Evolutionary conservation across 179 eudicot genomes (phyloP).

Genomic region (Gypsophila paniculata): DNA sequence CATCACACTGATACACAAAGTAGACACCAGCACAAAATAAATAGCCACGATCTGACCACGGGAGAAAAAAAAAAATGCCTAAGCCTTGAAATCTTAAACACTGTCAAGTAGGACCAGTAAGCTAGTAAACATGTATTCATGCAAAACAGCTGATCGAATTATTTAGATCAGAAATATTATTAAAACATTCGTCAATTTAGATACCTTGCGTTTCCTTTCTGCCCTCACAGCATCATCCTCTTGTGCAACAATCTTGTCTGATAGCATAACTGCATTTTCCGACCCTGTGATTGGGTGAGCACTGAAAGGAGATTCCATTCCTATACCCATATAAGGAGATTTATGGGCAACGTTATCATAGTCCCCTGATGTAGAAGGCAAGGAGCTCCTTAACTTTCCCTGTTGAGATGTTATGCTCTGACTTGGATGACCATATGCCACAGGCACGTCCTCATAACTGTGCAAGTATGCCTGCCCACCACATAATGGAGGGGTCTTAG

Average conservation of each 20-base stretch:
- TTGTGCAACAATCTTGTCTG: slow-evolving; percentile 44
- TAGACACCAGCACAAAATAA: not conserved
- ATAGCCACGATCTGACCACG: not conserved
- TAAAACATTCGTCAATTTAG: too few species aligned
- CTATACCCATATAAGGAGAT: slow-evolving; percentile 37
- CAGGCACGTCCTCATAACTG: slow-evolving; percentile 53
- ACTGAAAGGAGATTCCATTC: slow-evolving; percentile 44
- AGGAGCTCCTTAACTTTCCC: slow-evolving; percentile 44
- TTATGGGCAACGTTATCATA: slow-evolving; percentile 37
- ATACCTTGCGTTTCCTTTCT: slow-evolving; percentile 83
- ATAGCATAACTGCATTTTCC: slow-evolving; percentile 40
- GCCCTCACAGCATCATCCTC: slow-evolving; percentile 61
- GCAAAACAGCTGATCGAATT: not conserved
- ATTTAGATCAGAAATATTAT: not conserved
- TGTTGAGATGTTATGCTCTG: slow-evolving; percentile 61
- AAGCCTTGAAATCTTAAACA: not conserved
- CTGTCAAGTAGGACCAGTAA: not conserved
- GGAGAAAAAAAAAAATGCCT: not conserved
- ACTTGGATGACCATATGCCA: slow-evolving; percentile 44
- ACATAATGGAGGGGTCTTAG: slow-evolving; percentile 44
- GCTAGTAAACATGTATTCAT: slow-evolving; percentile 2
- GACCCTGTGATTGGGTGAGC: slow-evolving; percentile 45
- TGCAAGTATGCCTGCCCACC: slow-evolving; percentile 46
- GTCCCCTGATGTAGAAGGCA: slow-evolving; percentile 54
- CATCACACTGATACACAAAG: slow-evolving; percentile 53